Base-by-base conservation (phyloP, 2,329 filamentous ascomycete genomes). In the Hyphodiscus sp. region DNA sequence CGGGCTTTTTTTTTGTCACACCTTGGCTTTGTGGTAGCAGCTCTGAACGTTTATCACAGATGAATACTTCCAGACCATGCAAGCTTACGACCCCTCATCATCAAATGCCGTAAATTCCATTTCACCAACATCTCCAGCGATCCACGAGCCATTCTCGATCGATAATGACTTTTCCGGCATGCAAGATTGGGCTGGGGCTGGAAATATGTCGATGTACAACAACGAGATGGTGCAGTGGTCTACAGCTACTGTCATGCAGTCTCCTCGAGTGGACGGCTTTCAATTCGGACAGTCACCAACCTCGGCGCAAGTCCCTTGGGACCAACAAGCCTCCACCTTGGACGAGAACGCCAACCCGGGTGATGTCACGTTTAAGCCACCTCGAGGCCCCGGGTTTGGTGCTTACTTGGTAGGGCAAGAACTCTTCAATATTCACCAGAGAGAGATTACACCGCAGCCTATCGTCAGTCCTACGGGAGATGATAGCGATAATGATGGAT, bases 321-420 rank as follows among this genome's bases (percentile, higher is more conserved):
- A 55, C 15, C 53, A 62, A 9, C 55, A 58, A 38, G 33, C 41
- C 3, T 62, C 59, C 46, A 38, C 44, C 18, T 61, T 55, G 18
- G 52, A 52, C 50, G 30, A 45, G 2, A 48, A 58, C 19, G 44
- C 54, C 20, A 58, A 51, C 44, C 3, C 59, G 7, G 57, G 56
- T 8, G 44, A 45, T 30, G 57, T 59, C 8, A 41, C 58, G 11
- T 64, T 96, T 49, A 78, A 86, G 53, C 76, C 82, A 15, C 78
- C 80, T 9, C 47, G 50, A 9, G 77, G 75, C 18, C 77, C 82
- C 38, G 72, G 81, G 52, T 87, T 88, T 65, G 72, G 80, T 29
- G 76, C 82, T 57, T 78, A 85, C 66, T 81, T 84, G 49, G 77
- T 86, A 60, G 83, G 85, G 52, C 78, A 90, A 69, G 77, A 81